Percentiles rank a stretch among this genome's conserved stretches.
These are phyloP conservation scores for Skeletonema costatum DNA, from an alignment of 108 stramenopile species.

Conservation along the genomic window DNA sequence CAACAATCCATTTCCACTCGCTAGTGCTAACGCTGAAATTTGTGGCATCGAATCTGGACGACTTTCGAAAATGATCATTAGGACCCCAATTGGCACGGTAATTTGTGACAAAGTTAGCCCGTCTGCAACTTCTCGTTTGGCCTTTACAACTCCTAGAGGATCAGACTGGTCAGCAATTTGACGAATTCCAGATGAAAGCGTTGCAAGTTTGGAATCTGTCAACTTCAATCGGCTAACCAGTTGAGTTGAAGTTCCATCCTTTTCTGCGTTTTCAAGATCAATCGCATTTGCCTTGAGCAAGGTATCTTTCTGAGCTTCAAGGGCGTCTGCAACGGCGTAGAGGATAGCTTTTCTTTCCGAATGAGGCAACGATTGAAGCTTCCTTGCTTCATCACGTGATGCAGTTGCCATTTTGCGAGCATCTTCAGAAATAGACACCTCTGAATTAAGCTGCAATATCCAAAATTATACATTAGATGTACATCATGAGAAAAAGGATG, in stretches of 20 bases:
- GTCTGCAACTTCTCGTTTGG: constrained; percentile 88
- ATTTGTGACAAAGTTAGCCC: constrained; percentile 89
- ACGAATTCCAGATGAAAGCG: constrained; percentile 86
- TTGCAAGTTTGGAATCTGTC: constrained; percentile 86
- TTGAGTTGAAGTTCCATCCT: constrained; percentile 64
- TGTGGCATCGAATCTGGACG: constrained; percentile 98
- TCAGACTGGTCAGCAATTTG: constrained; percentile 76
- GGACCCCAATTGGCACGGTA: constrained; percentile 96
- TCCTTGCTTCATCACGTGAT: constrained; percentile 79
- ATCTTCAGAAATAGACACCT: constrained; percentile 62
- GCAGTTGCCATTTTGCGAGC: constrained; percentile 66
- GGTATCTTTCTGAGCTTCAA: constrained; percentile 64
- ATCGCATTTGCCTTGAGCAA: constrained; percentile 84
- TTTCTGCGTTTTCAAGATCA: constrained; percentile 85
- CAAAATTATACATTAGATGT: background rate
- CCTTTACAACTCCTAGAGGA: constrained; percentile 82
- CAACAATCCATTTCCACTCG: constrained; percentile 95
- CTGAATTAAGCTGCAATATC: background rate
- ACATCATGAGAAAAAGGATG: background rate
- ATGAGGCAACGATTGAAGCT: constrained; percentile 73
- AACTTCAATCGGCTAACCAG: constrained; percentile 88
- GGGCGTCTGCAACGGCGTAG: constrained; percentile 74
- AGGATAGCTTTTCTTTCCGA: constrained; percentile 81
- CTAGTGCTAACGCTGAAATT: constrained; percentile 95
- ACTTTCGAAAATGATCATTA: constrained; percentile 98